Evolutionary conservation across 2,329 filamentous ascomycete genomes (phyloP).

Genomic region (Blastomyces emzantsi): DNA sequence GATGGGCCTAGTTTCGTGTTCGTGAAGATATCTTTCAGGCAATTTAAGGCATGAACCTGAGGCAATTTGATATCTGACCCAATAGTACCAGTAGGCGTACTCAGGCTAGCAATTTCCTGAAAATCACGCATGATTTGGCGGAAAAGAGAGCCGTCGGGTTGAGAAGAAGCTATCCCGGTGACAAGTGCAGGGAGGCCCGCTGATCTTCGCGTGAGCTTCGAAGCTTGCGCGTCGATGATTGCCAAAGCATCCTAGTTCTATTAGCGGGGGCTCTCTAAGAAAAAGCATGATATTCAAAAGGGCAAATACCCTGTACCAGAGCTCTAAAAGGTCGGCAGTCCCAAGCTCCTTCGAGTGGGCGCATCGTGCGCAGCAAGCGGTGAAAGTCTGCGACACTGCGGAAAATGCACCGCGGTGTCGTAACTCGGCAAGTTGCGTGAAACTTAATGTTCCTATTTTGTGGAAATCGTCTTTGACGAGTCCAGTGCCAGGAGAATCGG

Average conservation of each 20-base stretch:
- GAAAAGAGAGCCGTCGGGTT: conserved; percentile 45
- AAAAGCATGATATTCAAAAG: not conserved
- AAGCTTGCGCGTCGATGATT: conserved; percentile 65
- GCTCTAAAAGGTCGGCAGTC: conserved; percentile 44
- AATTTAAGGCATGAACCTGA: conserved; percentile 93
- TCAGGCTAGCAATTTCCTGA: conserved; percentile 18
- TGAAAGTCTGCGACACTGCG: conserved; percentile 82
- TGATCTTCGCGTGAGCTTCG: conserved; percentile 75
- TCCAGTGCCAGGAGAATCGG: conserved; percentile 35
- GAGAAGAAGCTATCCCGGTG: conserved; percentile 60
- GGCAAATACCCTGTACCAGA: conserved; percentile 59
- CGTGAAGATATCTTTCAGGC: conserved; percentile 83
- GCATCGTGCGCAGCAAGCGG: conserved; percentile 63
- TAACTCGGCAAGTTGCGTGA: conserved; percentile 71
- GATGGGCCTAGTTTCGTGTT: conserved; percentile 64
- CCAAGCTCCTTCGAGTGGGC: conserved; percentile 42
- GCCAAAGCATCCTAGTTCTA: conserved; percentile 44
- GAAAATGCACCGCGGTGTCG: conserved; percentile 90
- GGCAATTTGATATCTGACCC: conserved; percentile 51
- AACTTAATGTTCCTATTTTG: conserved; percentile 62
- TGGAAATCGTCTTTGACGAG: conserved; percentile 51
- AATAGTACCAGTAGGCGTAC: conserved; percentile 28
- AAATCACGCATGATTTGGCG: conserved; percentile 35
- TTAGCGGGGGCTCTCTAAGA: conserved; percentile 17
- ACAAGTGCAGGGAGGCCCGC: conserved; percentile 86